A percentile compares a stretch with the other conserved stretches of the same genome.
Evolutionary conservation across 176 grass and related monocot genomes (phyloP).

Genomic region (Lolium rigidum): DNA sequence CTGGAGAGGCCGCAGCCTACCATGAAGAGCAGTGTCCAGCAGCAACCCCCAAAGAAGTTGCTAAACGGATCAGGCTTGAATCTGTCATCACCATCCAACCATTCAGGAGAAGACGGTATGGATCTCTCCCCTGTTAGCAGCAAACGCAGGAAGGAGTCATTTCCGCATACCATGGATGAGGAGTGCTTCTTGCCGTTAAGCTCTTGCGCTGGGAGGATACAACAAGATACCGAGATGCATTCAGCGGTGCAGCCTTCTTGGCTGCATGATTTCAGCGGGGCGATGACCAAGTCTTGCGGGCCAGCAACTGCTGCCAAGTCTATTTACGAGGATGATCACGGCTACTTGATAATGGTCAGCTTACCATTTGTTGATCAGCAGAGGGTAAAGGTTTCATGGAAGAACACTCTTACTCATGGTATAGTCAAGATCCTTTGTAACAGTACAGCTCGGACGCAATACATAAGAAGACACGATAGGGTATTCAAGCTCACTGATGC

Average conservation of each 20-base stretch:
- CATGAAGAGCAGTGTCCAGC: conserved; percentile 51
- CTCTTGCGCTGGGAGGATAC: conserved; percentile 46
- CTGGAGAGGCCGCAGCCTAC: conserved; percentile 62
- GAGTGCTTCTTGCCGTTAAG: conserved; percentile 77
- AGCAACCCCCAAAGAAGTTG: conserved; percentile 68
- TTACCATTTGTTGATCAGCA: conserved; percentile 92
- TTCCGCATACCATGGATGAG: conserved; percentile 67
- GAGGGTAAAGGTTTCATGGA: conserved; percentile 96
- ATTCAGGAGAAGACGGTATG: conserved; percentile 72
- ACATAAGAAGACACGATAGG: conserved; percentile 71
- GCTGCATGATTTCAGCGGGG: conserved; percentile 76
- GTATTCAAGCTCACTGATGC: conserved; percentile 74
- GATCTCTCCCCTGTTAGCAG: conserved; percentile 91
- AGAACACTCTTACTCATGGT: conserved; percentile 78
- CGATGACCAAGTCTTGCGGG: conserved; percentile 75
- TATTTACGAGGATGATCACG: conserved; percentile 85
- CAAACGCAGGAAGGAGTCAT: conserved; percentile 81
- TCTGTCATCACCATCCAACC: conserved; percentile 78
- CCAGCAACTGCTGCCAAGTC: conserved; percentile 92
- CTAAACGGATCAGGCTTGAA: conserved; percentile 81
- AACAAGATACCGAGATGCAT: conserved; percentile 77
- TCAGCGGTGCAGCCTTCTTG: conserved; percentile 55
- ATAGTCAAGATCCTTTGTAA: conserved; percentile 91
- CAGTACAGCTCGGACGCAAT: conserved; percentile 68
- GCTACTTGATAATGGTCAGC: conserved; percentile 88